These are phyloP conservation scores for Marasmius tenuissimus DNA, from an alignment of 1,284 basidiomycete species.

Conservation along the genomic window DNA sequence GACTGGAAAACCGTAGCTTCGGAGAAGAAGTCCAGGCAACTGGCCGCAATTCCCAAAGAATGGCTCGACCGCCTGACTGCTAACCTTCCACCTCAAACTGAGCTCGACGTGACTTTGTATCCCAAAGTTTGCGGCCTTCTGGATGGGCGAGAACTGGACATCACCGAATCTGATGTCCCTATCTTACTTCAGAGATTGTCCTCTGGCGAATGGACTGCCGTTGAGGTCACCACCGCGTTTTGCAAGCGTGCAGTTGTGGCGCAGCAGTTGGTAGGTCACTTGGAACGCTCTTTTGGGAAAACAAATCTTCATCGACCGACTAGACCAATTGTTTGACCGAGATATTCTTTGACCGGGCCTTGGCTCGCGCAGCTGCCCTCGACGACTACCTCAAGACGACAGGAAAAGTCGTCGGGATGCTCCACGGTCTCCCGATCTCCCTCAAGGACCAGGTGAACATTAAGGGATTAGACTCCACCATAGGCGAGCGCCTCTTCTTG, in stretches of 20 bases:
- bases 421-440: constrained; percentile 60
- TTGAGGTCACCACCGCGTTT: constrained; percentile 73
- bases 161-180: constrained; percentile 57
- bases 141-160: constrained; percentile 58
- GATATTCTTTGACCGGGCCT: constrained; percentile 61
- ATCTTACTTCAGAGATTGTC: constrained; percentile 48
- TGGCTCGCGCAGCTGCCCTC: constrained; percentile 54
- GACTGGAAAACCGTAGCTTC: constrained; percentile 52
- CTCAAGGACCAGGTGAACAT: constrained; percentile 65
- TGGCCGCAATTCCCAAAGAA: constrained; percentile 56
- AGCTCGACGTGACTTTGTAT: constrained; percentile 54
- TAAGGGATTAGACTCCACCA: constrained; percentile 56
- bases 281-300: background rate
- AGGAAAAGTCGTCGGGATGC: constrained; percentile 42
- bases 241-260: constrained; percentile 80
- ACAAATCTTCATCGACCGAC: constrained; percentile 13
- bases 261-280: constrained; percentile 76
- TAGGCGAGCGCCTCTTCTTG: constrained; percentile 35
- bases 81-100: constrained; percentile 38
- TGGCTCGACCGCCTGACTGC: constrained; percentile 44
- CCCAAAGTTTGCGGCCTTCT: constrained; percentile 64
- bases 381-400: constrained; percentile 54
- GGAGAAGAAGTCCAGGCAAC: constrained; percentile 52
- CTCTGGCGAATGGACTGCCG: constrained; percentile 53
- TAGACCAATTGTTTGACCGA: constrained; percentile 73